Percentiles rank a stretch among this genome's conserved stretches.
These are phyloP conservation scores for Colletotrichum horii DNA, from an alignment of 2,329 filamentous ascomycete genomes.

Conservation along the genomic window DNA sequence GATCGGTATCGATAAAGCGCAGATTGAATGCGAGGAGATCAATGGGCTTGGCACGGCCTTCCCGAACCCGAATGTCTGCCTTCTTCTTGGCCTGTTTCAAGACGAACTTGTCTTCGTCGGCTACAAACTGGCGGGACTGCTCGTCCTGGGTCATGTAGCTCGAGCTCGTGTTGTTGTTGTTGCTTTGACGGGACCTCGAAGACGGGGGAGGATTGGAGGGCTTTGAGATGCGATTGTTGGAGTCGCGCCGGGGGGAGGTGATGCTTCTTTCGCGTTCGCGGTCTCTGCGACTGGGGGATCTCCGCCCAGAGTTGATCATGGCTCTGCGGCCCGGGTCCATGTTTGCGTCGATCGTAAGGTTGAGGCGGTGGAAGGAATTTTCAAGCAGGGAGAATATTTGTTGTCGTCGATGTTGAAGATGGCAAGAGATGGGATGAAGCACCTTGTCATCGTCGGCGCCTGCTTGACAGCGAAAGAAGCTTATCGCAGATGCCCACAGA, in stretches of 20 bases:
- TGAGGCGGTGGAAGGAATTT: not conserved
- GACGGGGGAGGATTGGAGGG: conserved; percentile 37
- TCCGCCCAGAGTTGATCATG: conserved; percentile 53
- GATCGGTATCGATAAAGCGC: conserved; percentile 84
- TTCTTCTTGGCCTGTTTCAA: conserved; percentile 98
- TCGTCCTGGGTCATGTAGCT: conserved; percentile 74
- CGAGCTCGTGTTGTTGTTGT: conserved; percentile 25
- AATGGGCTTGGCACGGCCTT: conserved; percentile 88
- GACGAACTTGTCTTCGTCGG: conserved; percentile 95
- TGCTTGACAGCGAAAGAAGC: not conserved
- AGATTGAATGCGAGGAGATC: conserved; percentile 93
- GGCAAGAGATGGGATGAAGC: not conserved
- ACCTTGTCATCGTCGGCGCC: not conserved
- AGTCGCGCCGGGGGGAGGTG: conserved; percentile 60
- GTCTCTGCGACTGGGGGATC: conserved; percentile 40
- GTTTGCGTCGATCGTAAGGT: conserved; percentile 19
- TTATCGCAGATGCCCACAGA: not conserved
- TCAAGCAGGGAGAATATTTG: not conserved
- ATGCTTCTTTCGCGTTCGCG: conserved; percentile 46
- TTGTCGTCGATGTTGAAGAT: not conserved
- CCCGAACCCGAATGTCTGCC: conserved; percentile 91
- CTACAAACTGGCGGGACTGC: conserved; percentile 82
- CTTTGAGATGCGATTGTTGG: conserved; percentile 62
- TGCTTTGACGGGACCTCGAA: conserved; percentile 30
- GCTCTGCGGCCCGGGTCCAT: conserved; percentile 63